Evolutionary conservation across 352 stramenopile species (phyloP), one percentile per base, ranked within the genome.

Genomic region (Peronospora belbahrii): DNA sequence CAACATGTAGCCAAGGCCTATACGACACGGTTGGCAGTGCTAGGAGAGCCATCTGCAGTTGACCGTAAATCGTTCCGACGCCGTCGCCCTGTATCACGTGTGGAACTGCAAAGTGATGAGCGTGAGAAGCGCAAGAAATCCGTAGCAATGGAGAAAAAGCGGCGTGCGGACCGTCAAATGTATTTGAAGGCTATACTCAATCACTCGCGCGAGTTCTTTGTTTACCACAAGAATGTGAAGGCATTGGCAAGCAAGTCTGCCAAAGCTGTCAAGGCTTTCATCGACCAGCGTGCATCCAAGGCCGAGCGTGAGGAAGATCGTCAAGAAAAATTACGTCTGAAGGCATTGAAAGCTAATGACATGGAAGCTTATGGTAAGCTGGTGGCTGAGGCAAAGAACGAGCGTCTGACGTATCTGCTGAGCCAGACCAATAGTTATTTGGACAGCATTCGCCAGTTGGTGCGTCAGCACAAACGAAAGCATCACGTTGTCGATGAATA

Each of bases 291-390:
- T 22, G 69, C 71, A 10, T 84, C 74, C 15, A 89, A 88, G 49
- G 74, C 74, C 0, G 83, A 94, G 37, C 80, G 83, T 2, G 83
- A 94, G 48, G 83, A 94, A 61, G 83, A 94, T 53, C 77, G 80
- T 0, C 80, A 92, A 48, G 83, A 94, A 47, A 94, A 90, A 41
- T 59, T 92, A 6, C 83, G 83, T 69, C 62, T 94, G 1, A 94
- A 94, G 65, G 87, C 87, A 1, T 59, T 96, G 6, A 94, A 95
- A 40, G 83, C 83, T 1, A 98, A 99, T 55, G 94, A 99, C 67
- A 98, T 98, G 92, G 85, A 97, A 40, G 94, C 92, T 0, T 99
- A 98, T 63, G 95, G 84, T 1, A 97, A 96, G 43, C 67, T 99
- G 6, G 79, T 99, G 2, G 92, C 97, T 9, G 94, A 98, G 52